A percentile compares a stretch with the other conserved stretches of the same genome.
phyloP scores from a whole-genome alignment of 805 yeast genomes.

The Wickerhamiella domercqiae region DNA sequence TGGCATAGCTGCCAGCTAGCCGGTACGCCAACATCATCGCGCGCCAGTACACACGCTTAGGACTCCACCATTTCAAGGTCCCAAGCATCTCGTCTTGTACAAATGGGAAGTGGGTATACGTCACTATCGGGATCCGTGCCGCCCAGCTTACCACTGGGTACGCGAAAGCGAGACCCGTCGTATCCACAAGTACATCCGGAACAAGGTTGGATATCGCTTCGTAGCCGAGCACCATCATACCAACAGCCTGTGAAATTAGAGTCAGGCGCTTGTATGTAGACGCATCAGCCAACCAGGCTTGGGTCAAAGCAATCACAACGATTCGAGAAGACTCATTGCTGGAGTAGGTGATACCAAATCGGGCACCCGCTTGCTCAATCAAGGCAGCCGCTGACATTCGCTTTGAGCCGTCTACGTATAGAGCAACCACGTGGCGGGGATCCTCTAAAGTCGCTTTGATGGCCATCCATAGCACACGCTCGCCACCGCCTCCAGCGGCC shows the following conservation, averaged over 20 bases:
- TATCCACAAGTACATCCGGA: slow-evolving; percentile 89
- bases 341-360: slow-evolving; percentile 39
- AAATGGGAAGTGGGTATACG: slow-evolving; percentile 92
- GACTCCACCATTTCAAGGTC: slow-evolving; percentile 11
- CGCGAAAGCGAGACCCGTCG: slow-evolving; percentile 84
- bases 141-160: slow-evolving; percentile 48
- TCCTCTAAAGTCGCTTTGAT: slow-evolving; percentile 47
- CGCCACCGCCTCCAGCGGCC: slow-evolving; percentile 97
- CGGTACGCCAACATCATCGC: slow-evolving; percentile 47
- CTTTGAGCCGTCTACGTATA: slow-evolving; percentile 50
- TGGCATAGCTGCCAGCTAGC: slow-evolving; percentile 49
- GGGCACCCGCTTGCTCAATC: slow-evolving; percentile 26
- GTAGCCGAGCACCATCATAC: slow-evolving; percentile 50
- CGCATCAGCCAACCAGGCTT: slow-evolving; percentile 50
- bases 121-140: slow-evolving; percentile 56
- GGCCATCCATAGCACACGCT: slow-evolving; percentile 90
- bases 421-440: slow-evolving; percentile 38
- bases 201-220: slow-evolving; percentile 52
- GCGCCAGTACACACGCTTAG: slow-evolving; percentile 58
- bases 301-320: slow-evolving; percentile 44
- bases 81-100: slow-evolving; percentile 68
- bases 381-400: slow-evolving; percentile 33
- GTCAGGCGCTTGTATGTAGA: slow-evolving; percentile 66
- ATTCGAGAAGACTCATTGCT: slow-evolving; percentile 35
- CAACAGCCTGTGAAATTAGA: slow-evolving; percentile 73